phyloP scores from a whole-genome alignment of 257 asterid species.

The Solanum pennellii region DNA sequence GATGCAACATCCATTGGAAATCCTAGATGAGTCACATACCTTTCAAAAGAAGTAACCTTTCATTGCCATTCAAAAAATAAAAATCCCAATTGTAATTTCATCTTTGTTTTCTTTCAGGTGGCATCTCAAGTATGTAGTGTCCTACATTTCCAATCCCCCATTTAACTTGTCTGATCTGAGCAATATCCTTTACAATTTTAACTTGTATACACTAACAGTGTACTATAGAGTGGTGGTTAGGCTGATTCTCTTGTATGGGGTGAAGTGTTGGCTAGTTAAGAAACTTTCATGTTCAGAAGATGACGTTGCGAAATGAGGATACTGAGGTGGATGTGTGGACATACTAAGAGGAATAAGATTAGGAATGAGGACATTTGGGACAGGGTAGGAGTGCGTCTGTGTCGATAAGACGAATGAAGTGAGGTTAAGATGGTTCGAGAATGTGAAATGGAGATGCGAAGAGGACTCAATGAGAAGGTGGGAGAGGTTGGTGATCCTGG shows the following conservation, averaged over 20 bases:
- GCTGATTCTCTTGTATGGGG: background rate
- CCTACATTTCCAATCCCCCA: background rate
- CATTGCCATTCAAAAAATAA: background rate
- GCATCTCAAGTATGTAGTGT: background rate
- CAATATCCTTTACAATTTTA: background rate
- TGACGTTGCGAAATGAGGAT: background rate
- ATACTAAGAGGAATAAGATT: background rate
- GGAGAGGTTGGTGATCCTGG: background rate
- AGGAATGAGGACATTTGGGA: background rate
- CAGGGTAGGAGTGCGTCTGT: background rate
- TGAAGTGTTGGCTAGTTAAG: background rate
- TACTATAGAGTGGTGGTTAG: background rate
- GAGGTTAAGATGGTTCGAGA: background rate
- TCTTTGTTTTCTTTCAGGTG: background rate
- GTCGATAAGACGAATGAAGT: background rate
- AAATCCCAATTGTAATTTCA: background rate
- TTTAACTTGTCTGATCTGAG: background rate
- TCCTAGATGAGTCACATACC: constrained; percentile 56
- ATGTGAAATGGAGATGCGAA: background rate
- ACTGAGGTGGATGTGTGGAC: background rate
- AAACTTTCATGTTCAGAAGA: background rate
- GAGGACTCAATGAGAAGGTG: background rate
- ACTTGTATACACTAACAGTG: background rate
- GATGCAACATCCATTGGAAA: constrained; percentile 90
- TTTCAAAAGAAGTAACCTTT: background rate